A percentile compares a stretch with the other conserved stretches of the same genome.
phyloP scores from a whole-genome alignment of 345 rosid species.

The Draba incana region DNA sequence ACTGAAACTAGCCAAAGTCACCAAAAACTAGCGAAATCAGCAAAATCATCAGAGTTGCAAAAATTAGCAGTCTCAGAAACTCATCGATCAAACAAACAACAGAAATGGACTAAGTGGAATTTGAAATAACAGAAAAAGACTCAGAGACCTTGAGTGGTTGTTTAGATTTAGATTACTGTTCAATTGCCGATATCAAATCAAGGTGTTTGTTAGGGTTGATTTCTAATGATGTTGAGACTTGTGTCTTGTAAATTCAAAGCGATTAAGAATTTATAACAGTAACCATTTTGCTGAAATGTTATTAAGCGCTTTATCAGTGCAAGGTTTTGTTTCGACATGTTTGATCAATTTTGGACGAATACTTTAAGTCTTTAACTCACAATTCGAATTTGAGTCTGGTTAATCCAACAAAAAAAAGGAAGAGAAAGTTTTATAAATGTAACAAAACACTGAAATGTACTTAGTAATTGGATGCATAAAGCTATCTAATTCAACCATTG shows the following conservation, averaged over 20 bases:
- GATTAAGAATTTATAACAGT: conserved; percentile 17
- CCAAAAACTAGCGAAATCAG: no score
- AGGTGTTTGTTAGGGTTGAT: conserved; percentile 32
- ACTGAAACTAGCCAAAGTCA: no score
- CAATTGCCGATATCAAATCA: conserved; percentile 33
- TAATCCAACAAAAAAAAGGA: no score
- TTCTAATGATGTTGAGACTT: conserved; percentile 29
- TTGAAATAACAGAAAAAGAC: no score
- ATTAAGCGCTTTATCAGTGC: conserved; percentile 1
- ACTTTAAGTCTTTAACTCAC: background rate
- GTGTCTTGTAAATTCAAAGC: conserved; percentile 26
- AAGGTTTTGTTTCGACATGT: conserved; percentile 15
- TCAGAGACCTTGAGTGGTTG: no score
- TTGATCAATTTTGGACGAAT: background rate
- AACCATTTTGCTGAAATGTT: background rate
- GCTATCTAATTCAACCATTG: conserved; percentile 8
- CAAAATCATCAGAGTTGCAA: no score
- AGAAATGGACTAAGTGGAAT: no score
- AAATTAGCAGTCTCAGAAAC: no score
- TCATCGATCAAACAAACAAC: no score
- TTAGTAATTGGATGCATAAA: background rate
- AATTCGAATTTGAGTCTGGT: no score
- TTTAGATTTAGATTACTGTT: conserved; percentile 34
- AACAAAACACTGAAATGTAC: conserved; percentile 5
- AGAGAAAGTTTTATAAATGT: no score